Evolutionary conservation across 2,329 filamentous ascomycete genomes (phyloP).

Genomic region (Tolypocladium tropicale): DNA sequence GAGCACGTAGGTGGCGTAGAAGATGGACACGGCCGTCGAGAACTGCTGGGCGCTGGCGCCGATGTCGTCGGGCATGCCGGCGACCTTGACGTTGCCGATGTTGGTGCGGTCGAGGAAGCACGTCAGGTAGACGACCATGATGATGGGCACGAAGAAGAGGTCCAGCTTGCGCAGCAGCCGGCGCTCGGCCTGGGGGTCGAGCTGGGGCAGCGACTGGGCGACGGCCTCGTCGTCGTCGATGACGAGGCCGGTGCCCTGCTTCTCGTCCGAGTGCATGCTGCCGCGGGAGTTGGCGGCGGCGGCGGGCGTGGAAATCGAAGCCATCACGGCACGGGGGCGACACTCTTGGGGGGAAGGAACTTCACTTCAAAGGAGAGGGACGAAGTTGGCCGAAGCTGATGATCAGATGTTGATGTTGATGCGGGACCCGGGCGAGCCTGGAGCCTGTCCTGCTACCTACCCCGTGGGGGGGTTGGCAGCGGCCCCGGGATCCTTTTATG

Average conservation of each 20-base stretch:
- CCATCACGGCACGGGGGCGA: neutral
- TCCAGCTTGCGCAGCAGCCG: conserved; percentile 22
- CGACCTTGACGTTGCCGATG: conserved; percentile 28
- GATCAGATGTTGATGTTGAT: no score
- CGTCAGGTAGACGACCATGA: conserved; percentile 44
- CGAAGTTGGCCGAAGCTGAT: no score
- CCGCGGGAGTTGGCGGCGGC: neutral
- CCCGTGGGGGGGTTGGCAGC: neutral
- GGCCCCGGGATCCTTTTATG: neutral
- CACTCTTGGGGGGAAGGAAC: no score
- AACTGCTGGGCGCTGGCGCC: conserved; percentile 18
- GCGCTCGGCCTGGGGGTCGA: conserved; percentile 17
- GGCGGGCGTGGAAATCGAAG: neutral
- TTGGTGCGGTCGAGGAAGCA: conserved; percentile 45
- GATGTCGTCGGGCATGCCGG: conserved; percentile 22
- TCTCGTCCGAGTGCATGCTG: neutral
- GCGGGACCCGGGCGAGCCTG: no score
- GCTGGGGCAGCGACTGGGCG: neutral
- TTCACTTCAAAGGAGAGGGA: no score
- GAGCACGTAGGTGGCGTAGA: conserved; percentile 20
- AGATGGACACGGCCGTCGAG: conserved; percentile 20
- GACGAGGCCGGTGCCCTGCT: neutral
- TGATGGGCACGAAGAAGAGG: conserved; percentile 26
- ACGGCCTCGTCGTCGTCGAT: neutral
- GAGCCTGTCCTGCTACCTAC: neutral